A percentile compares a stretch with the other conserved stretches of the same genome.
Conservation (phyloP, 1,284 basidiomycete species). For the Entoloma clypeatum region DNA sequence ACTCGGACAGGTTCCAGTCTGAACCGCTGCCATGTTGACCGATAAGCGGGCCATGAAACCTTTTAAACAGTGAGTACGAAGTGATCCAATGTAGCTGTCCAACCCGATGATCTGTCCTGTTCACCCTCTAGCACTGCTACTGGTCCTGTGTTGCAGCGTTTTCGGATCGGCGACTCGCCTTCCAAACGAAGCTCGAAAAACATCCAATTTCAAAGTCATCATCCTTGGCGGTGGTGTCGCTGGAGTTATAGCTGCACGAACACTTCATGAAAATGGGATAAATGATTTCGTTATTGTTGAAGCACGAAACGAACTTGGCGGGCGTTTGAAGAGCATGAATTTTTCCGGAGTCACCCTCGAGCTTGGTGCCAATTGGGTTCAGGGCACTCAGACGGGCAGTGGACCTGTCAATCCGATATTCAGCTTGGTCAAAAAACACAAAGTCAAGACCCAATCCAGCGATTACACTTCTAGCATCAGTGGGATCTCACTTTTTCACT, state of each 20-base stretch:
- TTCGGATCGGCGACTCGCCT: no score
- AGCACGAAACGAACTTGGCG: slow-evolving; percentile 55
- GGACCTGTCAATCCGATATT: slow-evolving; percentile 60
- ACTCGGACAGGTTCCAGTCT: no score
- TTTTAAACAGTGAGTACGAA: no score
- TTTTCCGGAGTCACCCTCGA: slow-evolving; percentile 54
- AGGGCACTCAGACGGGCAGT: slow-evolving; percentile 51
- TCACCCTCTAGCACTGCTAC: no score
- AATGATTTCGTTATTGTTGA: slow-evolving; percentile 61
- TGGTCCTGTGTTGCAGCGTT: no score
- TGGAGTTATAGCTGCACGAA: slow-evolving; percentile 62
- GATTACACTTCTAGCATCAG: slow-evolving; percentile 47
- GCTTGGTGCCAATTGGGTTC: slow-evolving; percentile 69
- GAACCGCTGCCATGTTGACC: no score
- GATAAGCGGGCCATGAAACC: no score
- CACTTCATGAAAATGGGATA: slow-evolving; percentile 54
- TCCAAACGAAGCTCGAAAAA: no score
- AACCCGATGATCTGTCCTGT: no score
- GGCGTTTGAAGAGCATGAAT: slow-evolving; percentile 47
- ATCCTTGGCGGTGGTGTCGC: slow-evolving; percentile 60
- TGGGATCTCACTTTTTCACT: slow-evolving; percentile 28
- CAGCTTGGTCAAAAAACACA: slow-evolving; percentile 55
- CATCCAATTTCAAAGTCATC: slow-evolving; percentile 27
- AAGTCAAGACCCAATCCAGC: slow-evolving; percentile 44
- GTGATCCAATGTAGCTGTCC: no score